These are phyloP conservation scores for Phytophthora parvispora DNA, from an alignment of 352 stramenopile species.

Conservation along the genomic window DNA sequence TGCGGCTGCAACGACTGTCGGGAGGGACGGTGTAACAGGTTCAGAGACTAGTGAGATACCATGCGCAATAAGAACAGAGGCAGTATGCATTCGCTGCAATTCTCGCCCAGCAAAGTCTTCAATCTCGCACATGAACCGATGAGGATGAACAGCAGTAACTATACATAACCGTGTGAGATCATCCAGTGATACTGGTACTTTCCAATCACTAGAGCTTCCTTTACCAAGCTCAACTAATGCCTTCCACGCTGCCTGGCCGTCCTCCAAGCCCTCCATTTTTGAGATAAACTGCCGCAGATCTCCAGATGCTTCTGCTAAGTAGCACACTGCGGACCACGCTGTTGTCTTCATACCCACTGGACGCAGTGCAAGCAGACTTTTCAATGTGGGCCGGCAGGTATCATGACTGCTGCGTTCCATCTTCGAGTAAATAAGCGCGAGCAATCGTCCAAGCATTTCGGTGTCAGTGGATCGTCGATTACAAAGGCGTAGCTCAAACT, in stretches of 20 bases:
- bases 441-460: constrained; percentile 19
- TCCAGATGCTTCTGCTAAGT: constrained; percentile 33
- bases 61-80: not conserved
- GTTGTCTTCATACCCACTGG: constrained; percentile 16
- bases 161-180: constrained; percentile 38
- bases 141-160: constrained; percentile 26
- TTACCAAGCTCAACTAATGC: constrained; percentile 18
- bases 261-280: constrained; percentile 16
- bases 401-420: not conserved
- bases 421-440: constrained; percentile 8
- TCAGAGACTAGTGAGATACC: not conserved
- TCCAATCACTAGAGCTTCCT: constrained; percentile 13
- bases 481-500: not conserved
- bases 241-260: constrained; percentile 25
- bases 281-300: constrained; percentile 41
- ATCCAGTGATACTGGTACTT: constrained; percentile 14
- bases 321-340: constrained; percentile 42
- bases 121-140: constrained; percentile 38
- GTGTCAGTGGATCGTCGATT: not conserved
- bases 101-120: constrained; percentile 35
- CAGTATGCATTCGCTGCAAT: constrained; percentile 23
- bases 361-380: constrained; percentile 35
- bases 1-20: constrained; percentile 25
- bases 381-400: constrained; percentile 8
- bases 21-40: constrained; percentile 7